Percentiles rank a stretch among this genome's conserved stretches.
These are phyloP conservation scores for Fusarium nodosum DNA, from an alignment of 2,329 filamentous ascomycete genomes.

Conservation along the genomic window DNA sequence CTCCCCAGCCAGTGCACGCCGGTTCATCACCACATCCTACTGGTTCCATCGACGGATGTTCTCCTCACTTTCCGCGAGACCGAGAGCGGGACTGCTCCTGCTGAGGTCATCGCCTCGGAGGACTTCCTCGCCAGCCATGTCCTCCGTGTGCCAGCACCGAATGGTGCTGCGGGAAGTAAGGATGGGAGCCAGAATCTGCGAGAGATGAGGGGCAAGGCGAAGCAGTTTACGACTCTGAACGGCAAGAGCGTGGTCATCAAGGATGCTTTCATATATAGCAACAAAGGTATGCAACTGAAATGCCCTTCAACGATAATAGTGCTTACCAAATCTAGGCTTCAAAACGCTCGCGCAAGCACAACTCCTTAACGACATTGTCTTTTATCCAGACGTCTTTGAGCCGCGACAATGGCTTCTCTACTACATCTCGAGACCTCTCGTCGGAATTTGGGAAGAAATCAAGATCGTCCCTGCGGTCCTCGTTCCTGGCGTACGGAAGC, in stretches of 20 bases:
- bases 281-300: conserved; percentile 77
- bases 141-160: conserved; percentile 78
- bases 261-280: conserved; percentile 92
- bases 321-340: conserved; percentile 74
- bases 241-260: conserved; percentile 94
- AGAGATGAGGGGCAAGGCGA: conserved; percentile 91
- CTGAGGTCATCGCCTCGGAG: conserved; percentile 87
- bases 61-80: conserved; percentile 89
- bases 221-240: conserved; percentile 93
- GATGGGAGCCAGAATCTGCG: conserved; percentile 75
- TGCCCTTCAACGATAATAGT: conserved; percentile 6
- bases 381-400: conserved; percentile 90
- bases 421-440: conserved; percentile 90
- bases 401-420: conserved; percentile 96
- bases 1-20: conserved; percentile 92
- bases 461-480: conserved; percentile 77
- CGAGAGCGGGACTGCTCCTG: conserved; percentile 81
- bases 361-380: conserved; percentile 84
- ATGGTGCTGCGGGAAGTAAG: conserved; percentile 66
- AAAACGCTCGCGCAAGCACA: conserved; percentile 91
- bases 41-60: conserved; percentile 93
- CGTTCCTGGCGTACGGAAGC: conserved; percentile 60
- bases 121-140: conserved; percentile 98
- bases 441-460: conserved; percentile 84
- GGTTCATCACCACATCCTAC: conserved; percentile 90